Percentiles rank a stretch among this genome's conserved stretches.
Evolutionary conservation across 371 early-diverging fungal species (phyloP).

Genomic region (Amoeboaphelidium protococcarum): DNA sequence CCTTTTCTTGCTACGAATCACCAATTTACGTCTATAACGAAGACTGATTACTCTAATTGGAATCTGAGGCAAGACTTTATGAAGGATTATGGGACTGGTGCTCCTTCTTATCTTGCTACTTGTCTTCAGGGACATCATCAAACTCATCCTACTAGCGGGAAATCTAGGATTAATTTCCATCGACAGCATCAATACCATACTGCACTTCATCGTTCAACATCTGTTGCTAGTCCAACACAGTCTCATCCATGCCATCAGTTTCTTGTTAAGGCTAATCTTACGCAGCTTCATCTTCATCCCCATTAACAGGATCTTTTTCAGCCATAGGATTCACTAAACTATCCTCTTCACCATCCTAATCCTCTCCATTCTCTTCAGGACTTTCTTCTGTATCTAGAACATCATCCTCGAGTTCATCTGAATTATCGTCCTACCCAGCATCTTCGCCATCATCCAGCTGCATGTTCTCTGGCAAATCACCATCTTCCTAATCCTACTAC

Average conservation of each 20-base stretch:
- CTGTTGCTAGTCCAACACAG: not conserved
- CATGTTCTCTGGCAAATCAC: too few species aligned
- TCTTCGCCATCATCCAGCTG: constrained; percentile 16
- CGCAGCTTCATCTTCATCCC: too few species aligned
- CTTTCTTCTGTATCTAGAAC: constrained; percentile 7
- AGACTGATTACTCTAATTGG: too few species aligned
- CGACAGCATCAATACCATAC: not conserved
- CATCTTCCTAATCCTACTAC: constrained; percentile 18
- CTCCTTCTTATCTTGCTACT: constrained; percentile 13
- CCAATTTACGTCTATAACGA: too few species aligned
- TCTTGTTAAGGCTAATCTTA: too few species aligned
- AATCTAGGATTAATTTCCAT: not conserved
- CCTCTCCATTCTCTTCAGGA: too few species aligned
- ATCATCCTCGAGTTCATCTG: too few species aligned
- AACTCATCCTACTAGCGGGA: constrained; percentile 4
- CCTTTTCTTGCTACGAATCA: too few species aligned
- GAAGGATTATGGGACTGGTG: constrained; percentile 13
- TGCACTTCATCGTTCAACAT: not conserved
- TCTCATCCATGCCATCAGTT: constrained; percentile 3
- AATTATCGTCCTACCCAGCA: constrained; percentile 11
- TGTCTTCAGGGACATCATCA: constrained; percentile 11
- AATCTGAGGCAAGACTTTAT: too few species aligned
- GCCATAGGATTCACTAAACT: too few species aligned
- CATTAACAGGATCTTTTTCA: constrained; percentile 7
- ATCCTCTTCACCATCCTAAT: too few species aligned